Base-by-base conservation (phyloP, 2,329 filamentous ascomycete species). In the Stagonosporopsis rhizophila region DNA sequence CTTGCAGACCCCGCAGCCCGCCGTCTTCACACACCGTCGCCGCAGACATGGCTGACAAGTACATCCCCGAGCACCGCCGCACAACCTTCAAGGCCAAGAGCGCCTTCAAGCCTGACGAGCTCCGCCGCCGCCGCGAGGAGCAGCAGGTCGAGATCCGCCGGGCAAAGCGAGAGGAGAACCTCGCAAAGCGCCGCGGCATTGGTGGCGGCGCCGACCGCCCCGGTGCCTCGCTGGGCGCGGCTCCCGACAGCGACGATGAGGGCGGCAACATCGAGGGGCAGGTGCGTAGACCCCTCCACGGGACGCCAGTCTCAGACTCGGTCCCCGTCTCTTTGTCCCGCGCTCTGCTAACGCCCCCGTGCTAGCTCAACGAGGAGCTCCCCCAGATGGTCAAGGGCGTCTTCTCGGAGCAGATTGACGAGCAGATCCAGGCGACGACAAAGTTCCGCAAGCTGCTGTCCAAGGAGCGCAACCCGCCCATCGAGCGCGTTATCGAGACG, bases 41-140 rank as follows among this genome's bases (percentile, higher is more conserved):
- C 75, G 66, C 65, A 72, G 88, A 72, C 82, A 99, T 99, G 95
- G 90, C 95, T 79, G 95, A 99, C 80, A 91, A 95, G 75, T 99
- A 97, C 84, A 99, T 99, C 75, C 95, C 95, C 79, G 95, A 99
- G 84, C 95, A 99, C 85, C 92, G 95, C 79, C 93, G 95, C 77
- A 97, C 92, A 67, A 93, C 96, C 83, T 99, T 96, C 89, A 99
- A 99, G 89, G 95, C 95, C 52, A 97, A 97, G 87, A 94, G 91
- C 81, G 92, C 92, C 74, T 98, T 99, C 86, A 97, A 97, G 87
- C 94, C 94, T 72, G 95, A 99, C 79, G 95, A 99, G 83, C 89
- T 99, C 67, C 92, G 95, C 77, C 93, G 95, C 75, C 95, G 95
- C 77, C 95, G 95, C 77, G 95, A 99, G 79, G 95, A 99, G 82